Conservation (phyloP, 2,329 filamentous ascomycete species). For the Neofusicoccum ribis region DNA sequence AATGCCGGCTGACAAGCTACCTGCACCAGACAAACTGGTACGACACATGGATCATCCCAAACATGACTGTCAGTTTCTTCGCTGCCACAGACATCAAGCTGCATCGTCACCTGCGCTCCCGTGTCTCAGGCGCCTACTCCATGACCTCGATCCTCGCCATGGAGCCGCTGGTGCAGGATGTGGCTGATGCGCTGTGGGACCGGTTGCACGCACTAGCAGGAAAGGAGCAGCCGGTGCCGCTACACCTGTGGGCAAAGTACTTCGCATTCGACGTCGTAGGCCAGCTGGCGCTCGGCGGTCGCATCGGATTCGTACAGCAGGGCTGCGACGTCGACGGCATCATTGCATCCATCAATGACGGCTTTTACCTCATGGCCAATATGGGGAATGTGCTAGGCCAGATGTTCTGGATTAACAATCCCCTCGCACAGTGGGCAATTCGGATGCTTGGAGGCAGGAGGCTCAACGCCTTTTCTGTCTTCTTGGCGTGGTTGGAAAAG, state of each 20-base stretch:
- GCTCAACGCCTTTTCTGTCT: too few relatives aligned
- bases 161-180: background rate
- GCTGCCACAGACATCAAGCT: background rate
- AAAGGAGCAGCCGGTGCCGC: conserved; percentile 51
- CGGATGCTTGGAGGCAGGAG: too few relatives aligned
- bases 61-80: background rate
- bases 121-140: background rate
- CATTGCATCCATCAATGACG: background rate
- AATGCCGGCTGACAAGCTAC: too few relatives aligned
- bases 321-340: background rate
- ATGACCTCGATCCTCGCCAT: background rate
- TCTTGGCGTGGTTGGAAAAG: too few relatives aligned
- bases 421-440: background rate
- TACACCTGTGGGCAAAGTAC: conserved; percentile 24
- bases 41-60: background rate
- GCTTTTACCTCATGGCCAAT: background rate
- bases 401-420: background rate
- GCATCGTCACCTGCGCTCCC: background rate
- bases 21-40: background rate
- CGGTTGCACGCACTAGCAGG: conserved; percentile 55
- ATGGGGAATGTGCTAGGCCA: background rate
- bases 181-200: background rate
- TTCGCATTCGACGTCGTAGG: background rate
- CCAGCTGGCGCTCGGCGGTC: background rate
- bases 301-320: background rate